Conservation (phyloP, 345 rosid species). For the Pistacia vera region DNA sequence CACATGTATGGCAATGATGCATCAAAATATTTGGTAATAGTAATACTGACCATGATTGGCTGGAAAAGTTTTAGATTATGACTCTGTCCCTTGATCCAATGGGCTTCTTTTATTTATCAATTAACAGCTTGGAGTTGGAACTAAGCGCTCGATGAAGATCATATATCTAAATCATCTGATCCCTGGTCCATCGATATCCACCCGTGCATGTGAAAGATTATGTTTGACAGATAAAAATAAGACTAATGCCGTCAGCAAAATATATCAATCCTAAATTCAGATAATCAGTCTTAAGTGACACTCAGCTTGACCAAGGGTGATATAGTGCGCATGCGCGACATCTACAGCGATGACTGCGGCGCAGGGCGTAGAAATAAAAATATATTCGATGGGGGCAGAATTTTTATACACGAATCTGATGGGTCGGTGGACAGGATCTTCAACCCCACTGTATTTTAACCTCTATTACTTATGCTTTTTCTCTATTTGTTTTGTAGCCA, state of each 20-base stretch:
- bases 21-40: neutral
- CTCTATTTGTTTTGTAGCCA: neutral
- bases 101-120: slow-evolving; percentile 17
- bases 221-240: slow-evolving; percentile 13
- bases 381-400: slow-evolving; percentile 4
- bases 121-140: slow-evolving; percentile 14
- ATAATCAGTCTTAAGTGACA: no score
- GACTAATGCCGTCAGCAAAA: neutral
- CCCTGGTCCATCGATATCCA: neutral
- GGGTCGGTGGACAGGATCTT: slow-evolving; percentile 41
- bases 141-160: no score
- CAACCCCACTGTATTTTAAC: slow-evolving; percentile 9
- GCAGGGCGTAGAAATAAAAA: neutral
- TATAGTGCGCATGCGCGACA: slow-evolving; percentile 26
- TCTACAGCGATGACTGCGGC: slow-evolving; percentile 23
- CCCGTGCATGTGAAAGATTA: slow-evolving; percentile 26
- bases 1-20: slow-evolving; percentile 31
- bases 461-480: neutral
- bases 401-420: slow-evolving; percentile 9
- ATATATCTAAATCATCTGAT: slow-evolving; percentile 11
- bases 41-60: slow-evolving; percentile 12
- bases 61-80: slow-evolving; percentile 18
- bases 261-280: neutral
- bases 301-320: neutral
- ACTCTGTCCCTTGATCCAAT: slow-evolving; percentile 24